Base-by-base conservation (phyloP, 441 rosid genomes). In the Adansonia madagascariensis region DNA sequence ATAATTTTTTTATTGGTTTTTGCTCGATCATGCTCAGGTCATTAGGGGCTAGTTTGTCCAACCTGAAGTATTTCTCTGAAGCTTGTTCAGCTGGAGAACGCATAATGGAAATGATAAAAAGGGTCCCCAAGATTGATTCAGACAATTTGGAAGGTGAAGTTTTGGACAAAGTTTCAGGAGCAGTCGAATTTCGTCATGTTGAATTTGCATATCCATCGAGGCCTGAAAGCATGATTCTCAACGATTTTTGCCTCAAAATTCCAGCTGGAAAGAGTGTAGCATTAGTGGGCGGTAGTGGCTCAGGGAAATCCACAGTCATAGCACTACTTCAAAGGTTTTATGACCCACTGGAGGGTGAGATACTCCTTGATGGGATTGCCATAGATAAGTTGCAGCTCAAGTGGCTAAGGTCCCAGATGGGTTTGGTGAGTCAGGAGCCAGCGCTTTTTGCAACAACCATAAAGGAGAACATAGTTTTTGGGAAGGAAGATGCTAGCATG, bases 391-490 rank as follows among this genome's bases (percentile, higher is more conserved):
- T 94, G 78, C 92, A 90, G 78, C 87, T 91, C 50, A 94, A 89
- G 77, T 90, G 97, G 98, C 75, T 92, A 11, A 84, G 95, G 75
- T 88, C 91, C 11, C 94, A 91, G 56, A 92, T 94, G 95, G 97
- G 98, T 12, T 60, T 91, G 78, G 97, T 94, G 75, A 92, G 97
- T 84, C 98, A 94, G 77, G 98, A 94, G 78, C 97, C 98, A 3
- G 88, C 91, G 2, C 86, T 94, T 2, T 92, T 94, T 56, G 95
- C 92, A 0, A 91, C 97, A 4, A 79, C 86, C 18, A 92, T 94
- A 10, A 94, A 87, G 35, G 97, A 92, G 77, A 94, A 94, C 79
- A 90, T 94, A 77, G 84, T 94, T 47, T 94, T 91, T 77, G 97
- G 95, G 14, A 94, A 89, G 76, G 98, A 94, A 80, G 93, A 89